These are phyloP conservation scores for Crucibulum laeve DNA, from an alignment of 768 basidiomycete genomes.

Conservation along the genomic window DNA sequence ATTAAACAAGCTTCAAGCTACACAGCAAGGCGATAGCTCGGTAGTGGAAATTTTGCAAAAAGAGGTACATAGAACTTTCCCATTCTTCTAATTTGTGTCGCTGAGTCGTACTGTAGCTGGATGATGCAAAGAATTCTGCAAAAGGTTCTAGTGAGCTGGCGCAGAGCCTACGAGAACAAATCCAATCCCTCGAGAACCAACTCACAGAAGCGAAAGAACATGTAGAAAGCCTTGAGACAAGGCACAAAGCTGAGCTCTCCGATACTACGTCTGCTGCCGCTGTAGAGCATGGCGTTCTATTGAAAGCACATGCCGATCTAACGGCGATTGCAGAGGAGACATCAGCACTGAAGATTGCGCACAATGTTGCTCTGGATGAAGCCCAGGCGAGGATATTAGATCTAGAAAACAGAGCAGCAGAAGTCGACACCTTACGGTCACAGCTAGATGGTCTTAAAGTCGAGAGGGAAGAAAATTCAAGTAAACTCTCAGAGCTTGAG, in stretches of 20 bases:
- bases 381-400: constrained; percentile 38
- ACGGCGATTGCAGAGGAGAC: constrained; percentile 50
- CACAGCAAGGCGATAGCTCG: constrained; percentile 25
- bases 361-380: constrained; percentile 44
- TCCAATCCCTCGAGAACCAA: constrained; percentile 47
- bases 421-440: constrained; percentile 35
- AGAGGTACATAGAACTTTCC: constrained; percentile 39
- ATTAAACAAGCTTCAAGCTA: constrained; percentile 30
- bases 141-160: constrained; percentile 41
- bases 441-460: constrained; percentile 50
- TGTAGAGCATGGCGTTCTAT: constrained; percentile 57
- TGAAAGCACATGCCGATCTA: constrained; percentile 61
- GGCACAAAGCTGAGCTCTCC: constrained; percentile 37
- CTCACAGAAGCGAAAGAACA: constrained; percentile 46
- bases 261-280: constrained; percentile 48
- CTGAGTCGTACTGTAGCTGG: constrained; percentile 37
- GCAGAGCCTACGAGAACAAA: constrained; percentile 43
- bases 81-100: constrained; percentile 3
- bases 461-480: constrained; percentile 68
- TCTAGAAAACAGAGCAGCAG: constrained; percentile 41
- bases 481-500: constrained; percentile 76
- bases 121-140: constrained; percentile 36
- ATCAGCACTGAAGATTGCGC: constrained; percentile 44
- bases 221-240: constrained; percentile 44
- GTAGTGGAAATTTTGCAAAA: constrained; percentile 37